Percentiles rank a stretch among this genome's conserved stretches.
Evolutionary conservation across 768 basidiomycete species (phyloP).

Genomic region (Boletus speciosus): DNA sequence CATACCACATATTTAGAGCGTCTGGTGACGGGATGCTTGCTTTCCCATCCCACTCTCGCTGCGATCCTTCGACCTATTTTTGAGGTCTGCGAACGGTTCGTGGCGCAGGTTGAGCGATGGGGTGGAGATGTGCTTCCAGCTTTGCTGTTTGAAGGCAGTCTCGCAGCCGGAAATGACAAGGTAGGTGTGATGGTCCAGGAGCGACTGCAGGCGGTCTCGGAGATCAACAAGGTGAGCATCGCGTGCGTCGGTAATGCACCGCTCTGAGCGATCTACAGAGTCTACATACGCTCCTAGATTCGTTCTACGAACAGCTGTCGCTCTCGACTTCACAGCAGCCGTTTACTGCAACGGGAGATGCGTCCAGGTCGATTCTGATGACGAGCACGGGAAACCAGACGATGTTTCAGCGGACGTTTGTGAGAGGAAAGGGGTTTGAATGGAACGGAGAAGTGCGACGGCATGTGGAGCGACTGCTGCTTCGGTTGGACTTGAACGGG

Average conservation of each 20-base stretch:
- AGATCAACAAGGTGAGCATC: conserved; percentile 66
- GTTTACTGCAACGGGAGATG: conserved; percentile 57
- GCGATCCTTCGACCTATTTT: conserved; percentile 67
- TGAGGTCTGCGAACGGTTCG: conserved; percentile 81
- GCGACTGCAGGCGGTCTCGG: conserved; percentile 61
- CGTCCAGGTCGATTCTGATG: conserved; percentile 69
- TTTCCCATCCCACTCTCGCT: conserved; percentile 63
- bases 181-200: conserved; percentile 75
- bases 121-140: conserved; percentile 87
- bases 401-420: conserved; percentile 46
- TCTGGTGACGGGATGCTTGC: conserved; percentile 72
- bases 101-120: conserved; percentile 89
- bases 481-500: conserved; percentile 84
- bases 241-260: not conserved
- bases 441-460: conserved; percentile 67
- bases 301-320: conserved; percentile 80
- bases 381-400: conserved; percentile 48
- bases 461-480: conserved; percentile 76
- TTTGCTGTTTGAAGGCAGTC: conserved; percentile 75
- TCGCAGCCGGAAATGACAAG: conserved; percentile 48
- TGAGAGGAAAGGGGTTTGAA: conserved; percentile 50
- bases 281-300: conserved; percentile 60
- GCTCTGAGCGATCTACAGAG: conserved; percentile 41
- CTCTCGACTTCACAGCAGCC: conserved; percentile 74
- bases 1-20: conserved; percentile 80